Base-by-base conservation (phyloP, 768 basidiomycete species). In the Trametes gibbosa region DNA sequence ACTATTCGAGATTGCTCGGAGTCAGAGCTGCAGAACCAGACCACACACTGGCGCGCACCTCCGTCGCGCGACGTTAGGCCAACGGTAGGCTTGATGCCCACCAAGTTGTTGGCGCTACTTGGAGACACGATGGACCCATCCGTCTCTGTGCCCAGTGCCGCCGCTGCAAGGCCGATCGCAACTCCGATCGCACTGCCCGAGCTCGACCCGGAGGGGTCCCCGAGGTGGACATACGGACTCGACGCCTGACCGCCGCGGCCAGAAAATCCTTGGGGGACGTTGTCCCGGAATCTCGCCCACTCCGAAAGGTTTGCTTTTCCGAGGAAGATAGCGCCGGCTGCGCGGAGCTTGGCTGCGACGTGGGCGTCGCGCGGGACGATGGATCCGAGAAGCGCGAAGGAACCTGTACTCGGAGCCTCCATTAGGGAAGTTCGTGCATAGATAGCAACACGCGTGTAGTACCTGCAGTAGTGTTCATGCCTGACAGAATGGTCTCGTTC, bases 61-160 rank as follows among this genome's bases (percentile, higher is more conserved):
- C 75, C 74, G 1, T 70, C 68, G 2, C 73, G 63, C 14, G 74
- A 73, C 0, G 73, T 73, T 9, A 75, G 60, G 4, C 74, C 75
- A 0, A 75, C 70, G 1, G 70, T 75, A 1, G 75, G 73, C 66
- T 75, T 74, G 64, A 76, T 70, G 2, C 74, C 75, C 2, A 66
- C 79, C 9, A 81, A 53, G 43, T 79, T 80, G 54, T 76, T 78
- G 19, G 62, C 56, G 48, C 72, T 74, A 42, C 74, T 71, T 0
- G 81, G 81, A 16, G 69, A 76, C 29, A 76, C 66, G 58, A 82
- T 82, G 14, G 76, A 78, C n/a, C 82, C 81, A 51, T 78, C 74
- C 6, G 77, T 81, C 64, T 81, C 81, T 0, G 76, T 73, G 13
- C 81, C 81, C 21, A 82, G 70, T 12, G 76, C 63, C 10, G 65